Percentiles rank a stretch among this genome's conserved stretches.
phyloP scores from a whole-genome alignment of 106 monocot species.

The Dendrobium huoshanense region DNA sequence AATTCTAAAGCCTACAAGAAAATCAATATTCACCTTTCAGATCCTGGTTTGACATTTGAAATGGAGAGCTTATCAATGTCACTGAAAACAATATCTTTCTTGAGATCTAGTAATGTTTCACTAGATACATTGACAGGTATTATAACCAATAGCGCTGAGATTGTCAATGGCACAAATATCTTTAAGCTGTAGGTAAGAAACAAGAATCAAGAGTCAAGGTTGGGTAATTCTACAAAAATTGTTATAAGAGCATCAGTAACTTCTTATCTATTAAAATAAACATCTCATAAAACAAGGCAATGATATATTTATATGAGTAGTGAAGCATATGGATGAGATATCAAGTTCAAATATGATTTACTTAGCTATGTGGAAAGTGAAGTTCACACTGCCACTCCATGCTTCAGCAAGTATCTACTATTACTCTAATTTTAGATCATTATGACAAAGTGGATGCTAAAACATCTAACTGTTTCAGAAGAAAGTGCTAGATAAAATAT shows the following conservation, averaged over 20 bases:
- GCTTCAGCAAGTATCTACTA: background rate
- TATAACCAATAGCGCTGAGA: constrained; percentile 60
- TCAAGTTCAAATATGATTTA: background rate
- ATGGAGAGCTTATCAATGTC: constrained; percentile 97
- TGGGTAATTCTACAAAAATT: background rate
- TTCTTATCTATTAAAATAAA: background rate
- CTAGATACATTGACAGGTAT: constrained; percentile 89
- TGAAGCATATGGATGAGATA: background rate
- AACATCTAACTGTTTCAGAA: too few species aligned
- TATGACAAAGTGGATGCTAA: too few species aligned
- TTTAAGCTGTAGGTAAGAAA: constrained; percentile 53
- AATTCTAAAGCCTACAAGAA: background rate
- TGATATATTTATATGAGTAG: too few species aligned
- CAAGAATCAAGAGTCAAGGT: background rate
- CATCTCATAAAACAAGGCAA: too few species aligned
- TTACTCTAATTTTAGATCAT: too few species aligned
- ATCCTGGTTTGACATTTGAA: constrained; percentile 79
- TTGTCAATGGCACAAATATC: constrained; percentile 76
- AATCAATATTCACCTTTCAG: constrained; percentile 44
- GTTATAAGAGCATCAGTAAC: background rate
- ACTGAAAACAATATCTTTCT: constrained; percentile 64
- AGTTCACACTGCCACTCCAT: background rate
- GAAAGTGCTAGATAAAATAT: too few species aligned
- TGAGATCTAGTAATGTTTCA: constrained; percentile 60
- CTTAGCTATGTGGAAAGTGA: background rate